Base-by-base conservation (phyloP, 2,329 filamentous ascomycete species). In the Diaporthe capsici region DNA sequence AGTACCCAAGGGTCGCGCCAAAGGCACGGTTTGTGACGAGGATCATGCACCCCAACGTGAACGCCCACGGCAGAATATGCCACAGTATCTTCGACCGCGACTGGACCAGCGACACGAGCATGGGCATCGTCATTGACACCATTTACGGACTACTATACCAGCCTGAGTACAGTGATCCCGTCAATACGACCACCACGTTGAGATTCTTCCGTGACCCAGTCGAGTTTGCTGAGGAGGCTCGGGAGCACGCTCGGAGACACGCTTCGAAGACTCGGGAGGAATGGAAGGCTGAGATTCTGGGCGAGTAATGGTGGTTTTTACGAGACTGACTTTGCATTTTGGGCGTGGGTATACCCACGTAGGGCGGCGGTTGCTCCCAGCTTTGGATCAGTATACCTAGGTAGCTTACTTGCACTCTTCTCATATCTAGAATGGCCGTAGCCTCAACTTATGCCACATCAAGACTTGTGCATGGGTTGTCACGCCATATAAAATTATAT, bases 11-110 rank as follows among this genome's bases (percentile, higher is more conserved):
- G 92, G 94, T 91, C 58, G 93, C 93, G 71, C 93, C 93, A 10
- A 94, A 94, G 84, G 94, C 94, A 80, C 91, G 93, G 75, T 95
- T 95, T 83, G 85, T 95, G 74, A 95, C 93, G 76, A 94, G 94
- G 83, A 95, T 95, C 83, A 94, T 94, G 82, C 93, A 95, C 83
- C 93, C 93, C 60, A 95, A 95, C 83, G 94, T 95, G 80, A 93
- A 95, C 82, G 92, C 92, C 80, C 88, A 95, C 9, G 93, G 93
- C 75, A 90, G 93, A 76, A 94, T 95, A 82, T 95, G 93, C 81
- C 85, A 77, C n/a, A 65, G 73, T n/a, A 76, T 77, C 44, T 68
- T 67, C n/a, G 63, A 75, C 51, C 75, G 78, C 25, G 77, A 80
- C 63, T 80, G 76, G 79, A 80, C 77, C 4, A 72, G 74, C n/a